phyloP scores from a whole-genome alignment of 371 early-diverging fungal genomes.

The Haplosporangium sp. region DNA sequence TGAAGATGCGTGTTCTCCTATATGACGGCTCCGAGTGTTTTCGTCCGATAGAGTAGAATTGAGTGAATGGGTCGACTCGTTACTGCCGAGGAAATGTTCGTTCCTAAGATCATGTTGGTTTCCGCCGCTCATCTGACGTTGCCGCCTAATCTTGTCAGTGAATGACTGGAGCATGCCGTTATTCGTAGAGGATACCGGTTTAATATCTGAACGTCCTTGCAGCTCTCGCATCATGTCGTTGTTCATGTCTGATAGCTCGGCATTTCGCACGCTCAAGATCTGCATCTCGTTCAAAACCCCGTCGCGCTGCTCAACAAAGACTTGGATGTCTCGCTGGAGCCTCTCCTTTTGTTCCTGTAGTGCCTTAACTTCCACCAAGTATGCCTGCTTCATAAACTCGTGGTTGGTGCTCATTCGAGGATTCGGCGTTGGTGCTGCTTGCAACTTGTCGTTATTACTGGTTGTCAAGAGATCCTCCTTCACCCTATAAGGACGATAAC shows the following conservation, averaged over 20 bases:
- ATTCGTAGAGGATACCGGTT: slow-evolving; percentile 4
- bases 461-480: slow-evolving; percentile 27
- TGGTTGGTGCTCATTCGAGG: slow-evolving; percentile 51
- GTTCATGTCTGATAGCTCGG: slow-evolving; percentile 64
- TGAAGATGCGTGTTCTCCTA: background rate
- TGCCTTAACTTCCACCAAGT: slow-evolving; percentile 47
- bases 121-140: slow-evolving; percentile 34
- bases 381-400: slow-evolving; percentile 53
- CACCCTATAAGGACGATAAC: slow-evolving; percentile 6
- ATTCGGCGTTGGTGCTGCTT: slow-evolving; percentile 15
- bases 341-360: slow-evolving; percentile 48
- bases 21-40: background rate
- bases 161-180: slow-evolving; percentile 26
- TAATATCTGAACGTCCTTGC: slow-evolving; percentile 37
- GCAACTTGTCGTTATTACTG: slow-evolving; percentile 10
- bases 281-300: slow-evolving; percentile 63
- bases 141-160: slow-evolving; percentile 30
- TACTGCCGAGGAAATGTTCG: slow-evolving; percentile 14
- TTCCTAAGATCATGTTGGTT: slow-evolving; percentile 22
- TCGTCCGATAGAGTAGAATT: slow-evolving; percentile 23
- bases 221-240: slow-evolving; percentile 64
- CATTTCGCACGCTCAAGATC: slow-evolving; percentile 65
- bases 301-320: slow-evolving; percentile 46
- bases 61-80: slow-evolving; percentile 27
- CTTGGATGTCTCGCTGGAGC: slow-evolving; percentile 40